phyloP scores from a whole-genome alignment of 192 early-diverging fungal species.

The Chytriomyces sp. region DNA sequence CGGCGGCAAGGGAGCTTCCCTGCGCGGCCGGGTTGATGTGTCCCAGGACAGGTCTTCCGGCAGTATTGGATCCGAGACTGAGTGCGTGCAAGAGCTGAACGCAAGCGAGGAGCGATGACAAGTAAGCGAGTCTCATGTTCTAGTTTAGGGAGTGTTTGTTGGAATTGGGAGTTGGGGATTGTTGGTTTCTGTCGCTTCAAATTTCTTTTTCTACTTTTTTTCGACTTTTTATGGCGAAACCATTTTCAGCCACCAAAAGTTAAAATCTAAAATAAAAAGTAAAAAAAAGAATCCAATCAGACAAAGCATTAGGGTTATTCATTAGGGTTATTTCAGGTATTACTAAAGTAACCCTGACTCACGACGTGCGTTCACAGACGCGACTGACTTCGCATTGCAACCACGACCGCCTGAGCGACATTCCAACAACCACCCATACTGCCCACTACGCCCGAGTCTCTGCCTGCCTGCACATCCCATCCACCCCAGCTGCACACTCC shows the following conservation, averaged over 20 bases:
- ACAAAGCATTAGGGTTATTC: no score
- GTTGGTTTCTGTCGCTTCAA: not conserved
- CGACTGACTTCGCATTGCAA: no score
- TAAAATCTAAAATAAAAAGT: not conserved
- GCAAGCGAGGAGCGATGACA: not conserved
- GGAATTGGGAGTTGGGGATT: not conserved
- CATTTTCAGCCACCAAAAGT: not conserved
- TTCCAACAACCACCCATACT: no score
- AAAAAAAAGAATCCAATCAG: no score
- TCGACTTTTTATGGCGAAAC: not conserved
- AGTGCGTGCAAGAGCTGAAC: not conserved
- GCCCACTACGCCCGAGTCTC: no score
- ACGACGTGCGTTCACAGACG: no score
- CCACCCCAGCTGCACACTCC: no score
- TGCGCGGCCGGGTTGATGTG: constrained; percentile 1
- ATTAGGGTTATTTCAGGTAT: no score
- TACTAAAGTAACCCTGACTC: no score
- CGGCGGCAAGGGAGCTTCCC: constrained; percentile 8
- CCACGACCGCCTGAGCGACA: no score
- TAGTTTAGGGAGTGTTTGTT: not conserved
- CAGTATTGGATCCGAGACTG: not conserved
- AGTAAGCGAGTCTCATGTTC: not conserved
- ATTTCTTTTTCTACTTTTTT: not conserved
- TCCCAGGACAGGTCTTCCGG: not conserved
- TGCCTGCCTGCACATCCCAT: no score